Evolutionary conservation across 2,329 filamentous ascomycete species (phyloP).

Genomic region (Leptographium procerum): DNA sequence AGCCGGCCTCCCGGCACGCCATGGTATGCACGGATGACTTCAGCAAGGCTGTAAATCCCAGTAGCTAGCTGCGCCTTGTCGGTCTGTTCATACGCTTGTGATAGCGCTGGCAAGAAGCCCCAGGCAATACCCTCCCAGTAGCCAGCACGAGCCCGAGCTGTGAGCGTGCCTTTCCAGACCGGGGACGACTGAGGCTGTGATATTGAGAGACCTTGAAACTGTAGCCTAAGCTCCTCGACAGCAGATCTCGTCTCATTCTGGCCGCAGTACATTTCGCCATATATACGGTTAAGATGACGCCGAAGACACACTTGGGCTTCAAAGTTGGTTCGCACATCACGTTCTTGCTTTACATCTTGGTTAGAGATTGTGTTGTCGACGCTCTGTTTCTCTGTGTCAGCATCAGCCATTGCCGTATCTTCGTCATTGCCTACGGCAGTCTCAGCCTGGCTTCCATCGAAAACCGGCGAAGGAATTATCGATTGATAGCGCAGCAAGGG

Average conservation of each 20-base stretch:
- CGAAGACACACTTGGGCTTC: constrained; percentile 7
- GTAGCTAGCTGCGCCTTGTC: constrained; percentile 1
- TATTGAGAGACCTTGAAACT: constrained; percentile 2
- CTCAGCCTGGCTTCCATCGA: neutral
- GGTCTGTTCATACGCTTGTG: neutral
- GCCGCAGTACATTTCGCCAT: neutral
- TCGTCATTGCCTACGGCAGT: neutral
- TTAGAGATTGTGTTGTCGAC: neutral
- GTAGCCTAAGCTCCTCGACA: neutral
- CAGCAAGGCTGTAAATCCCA: constrained; percentile 3
- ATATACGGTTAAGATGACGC: constrained; percentile 7
- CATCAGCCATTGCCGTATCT: neutral
- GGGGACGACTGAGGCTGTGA: neutral
- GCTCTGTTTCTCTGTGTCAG: neutral
- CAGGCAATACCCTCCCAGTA: constrained; percentile 10
- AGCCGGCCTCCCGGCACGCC: constrained; percentile 1
- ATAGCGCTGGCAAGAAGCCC: constrained; percentile 1
- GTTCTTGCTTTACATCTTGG: neutral
- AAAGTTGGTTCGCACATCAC: constrained; percentile 2
- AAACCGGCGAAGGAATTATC: constrained; percentile 4
- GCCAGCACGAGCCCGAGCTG: constrained; percentile 4
- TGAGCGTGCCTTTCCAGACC: neutral
- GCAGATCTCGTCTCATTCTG: neutral
- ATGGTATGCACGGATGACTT: constrained; percentile 10
- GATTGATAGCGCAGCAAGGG: constrained; percentile 8